Evolutionary conservation across 805 yeast genomes (phyloP), one percentile per base, ranked within the genome.

Genomic region (Starmerella sirachaensis): DNA sequence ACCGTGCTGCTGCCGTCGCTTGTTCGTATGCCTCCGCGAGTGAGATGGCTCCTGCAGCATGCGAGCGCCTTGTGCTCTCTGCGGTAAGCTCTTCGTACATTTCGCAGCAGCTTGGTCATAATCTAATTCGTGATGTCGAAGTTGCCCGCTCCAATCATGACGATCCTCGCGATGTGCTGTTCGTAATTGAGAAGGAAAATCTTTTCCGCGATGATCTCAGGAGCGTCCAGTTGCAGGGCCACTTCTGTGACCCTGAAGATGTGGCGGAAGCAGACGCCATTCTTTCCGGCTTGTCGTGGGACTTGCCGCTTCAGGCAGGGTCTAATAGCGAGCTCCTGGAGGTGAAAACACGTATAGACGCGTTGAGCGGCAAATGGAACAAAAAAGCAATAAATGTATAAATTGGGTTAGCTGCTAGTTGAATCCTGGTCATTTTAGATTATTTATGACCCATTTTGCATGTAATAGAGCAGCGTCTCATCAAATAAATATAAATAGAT

Each of bases 171-270:
- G 57, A 62, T 14, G 60, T 64, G 2, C 54, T 84, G 28, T 84
- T 83, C 55, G 73, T 74, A 5, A 58, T 67, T 6, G 95, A 84
- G 52, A 72, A 71, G 48, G 70, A 67, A 38, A 82, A 83, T 47
- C 67, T 78, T 27, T 81, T 74, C 57, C 63, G 74, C 47, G 72
- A 76, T 50, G 67, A 64, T 11, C 53, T 66, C 7, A 61, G 59
- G 24, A 55, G 28, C 6, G 21, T 47, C 12, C 42, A 30, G 12
- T 43, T 48, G 23, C 35, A 29, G 14, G 32, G 30, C 5, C 8
- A 13, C 10, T 18, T 13, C 28, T 41, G 48, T 26, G 12, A 21
- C 2, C 21, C 11, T 5, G 12, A 13, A 5, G 10, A 8, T 2
- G 45, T 35, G 3, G n/a, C 12, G 17, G 18, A 18, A 10, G 41